Evolutionary conservation across 2,329 filamentous ascomycete genomes (phyloP).

Genomic region (Chrysosphaeria jannelii): DNA sequence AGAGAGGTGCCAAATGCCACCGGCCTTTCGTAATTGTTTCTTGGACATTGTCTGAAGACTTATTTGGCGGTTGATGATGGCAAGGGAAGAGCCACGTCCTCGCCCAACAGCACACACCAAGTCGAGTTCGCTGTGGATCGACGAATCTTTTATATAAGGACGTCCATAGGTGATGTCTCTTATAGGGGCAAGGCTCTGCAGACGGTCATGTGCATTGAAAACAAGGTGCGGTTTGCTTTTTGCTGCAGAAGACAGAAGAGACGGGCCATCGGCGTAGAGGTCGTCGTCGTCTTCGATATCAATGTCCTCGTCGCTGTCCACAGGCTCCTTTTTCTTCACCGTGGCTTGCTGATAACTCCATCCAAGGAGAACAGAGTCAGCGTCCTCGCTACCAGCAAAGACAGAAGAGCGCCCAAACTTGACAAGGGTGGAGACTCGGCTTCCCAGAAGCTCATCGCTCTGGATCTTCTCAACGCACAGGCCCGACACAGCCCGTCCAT

Average conservation of each 20-base stretch:
- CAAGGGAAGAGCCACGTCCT: conserved; percentile 36
- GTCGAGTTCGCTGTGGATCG: conserved; percentile 24
- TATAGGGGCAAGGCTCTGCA: conserved; percentile 56
- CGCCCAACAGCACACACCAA: conserved; percentile 30
- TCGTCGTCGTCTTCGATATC: conserved; percentile 24
- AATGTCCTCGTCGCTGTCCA: conserved; percentile 12
- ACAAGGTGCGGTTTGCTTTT: no score
- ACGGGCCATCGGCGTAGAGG: conserved; percentile 25
- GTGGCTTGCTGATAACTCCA: conserved; percentile 40
- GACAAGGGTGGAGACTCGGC: conserved; percentile 20
- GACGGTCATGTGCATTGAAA: conserved; percentile 48
- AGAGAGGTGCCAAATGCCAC: conserved; percentile 53
- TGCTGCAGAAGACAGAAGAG: no score
- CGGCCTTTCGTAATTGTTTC: no score
- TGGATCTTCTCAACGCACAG: conserved; percentile 40
- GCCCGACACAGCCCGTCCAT: conserved; percentile 74
- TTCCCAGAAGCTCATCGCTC: conserved; percentile 26
- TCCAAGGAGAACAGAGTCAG: conserved; percentile 53
- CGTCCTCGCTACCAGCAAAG: conserved; percentile 64
- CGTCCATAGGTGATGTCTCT: conserved; percentile 42
- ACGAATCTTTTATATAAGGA: conserved; percentile 13
- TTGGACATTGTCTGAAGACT: conserved; percentile 40
- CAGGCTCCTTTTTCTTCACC: conserved; percentile 7
- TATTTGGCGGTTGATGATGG: conserved; percentile 49
- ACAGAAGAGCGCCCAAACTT: conserved; percentile 37